Conservation (phyloP, 352 stramenopile species). For the Globisporangium nunn region DNA sequence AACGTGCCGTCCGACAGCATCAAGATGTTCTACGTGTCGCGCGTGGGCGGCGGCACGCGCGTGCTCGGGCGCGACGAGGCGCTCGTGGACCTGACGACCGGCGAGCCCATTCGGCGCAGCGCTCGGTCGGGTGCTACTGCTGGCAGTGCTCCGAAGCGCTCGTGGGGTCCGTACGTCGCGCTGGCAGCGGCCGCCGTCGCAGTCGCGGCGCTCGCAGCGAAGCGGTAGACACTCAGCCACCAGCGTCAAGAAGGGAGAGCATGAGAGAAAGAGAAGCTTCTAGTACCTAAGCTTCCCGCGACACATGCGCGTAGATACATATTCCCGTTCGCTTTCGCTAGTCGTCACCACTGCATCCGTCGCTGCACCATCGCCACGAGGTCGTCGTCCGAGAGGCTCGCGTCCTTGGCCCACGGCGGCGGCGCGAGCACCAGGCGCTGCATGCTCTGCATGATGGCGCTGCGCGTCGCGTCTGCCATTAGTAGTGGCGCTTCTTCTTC, state of each 20-base stretch:
- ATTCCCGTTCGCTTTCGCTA: too few relatives aligned
- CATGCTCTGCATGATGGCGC: slow-evolving; percentile 52
- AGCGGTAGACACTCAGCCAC: slow-evolving; percentile 3
- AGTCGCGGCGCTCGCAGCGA: slow-evolving; percentile 10
- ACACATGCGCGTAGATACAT: not conserved
- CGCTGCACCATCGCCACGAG: slow-evolving; percentile 36
- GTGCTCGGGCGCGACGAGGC: slow-evolving; percentile 30
- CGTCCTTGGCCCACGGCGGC: slow-evolving; percentile 34
- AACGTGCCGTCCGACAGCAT: slow-evolving; percentile 19
- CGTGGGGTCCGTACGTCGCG: slow-evolving; percentile 4
- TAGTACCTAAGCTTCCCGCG: too few relatives aligned
- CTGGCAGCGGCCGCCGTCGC: slow-evolving; percentile 7
- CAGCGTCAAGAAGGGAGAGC: too few relatives aligned
- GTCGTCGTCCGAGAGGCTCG: slow-evolving; percentile 43
- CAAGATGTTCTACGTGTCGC: slow-evolving; percentile 68
- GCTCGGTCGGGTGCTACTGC: not conserved
- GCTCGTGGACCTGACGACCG: slow-evolving; percentile 41
- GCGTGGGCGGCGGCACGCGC: slow-evolving; percentile 40
- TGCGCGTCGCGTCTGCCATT: slow-evolving; percentile 20
- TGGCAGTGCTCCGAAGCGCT: not conserved
- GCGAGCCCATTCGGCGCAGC: slow-evolving; percentile 18
- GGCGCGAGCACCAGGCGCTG: slow-evolving; percentile 33
- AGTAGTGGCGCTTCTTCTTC: slow-evolving; percentile 5
- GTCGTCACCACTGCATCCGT: not conserved
- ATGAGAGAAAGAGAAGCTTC: not conserved